Base-by-base conservation (phyloP, 2,329 filamentous ascomycete genomes). In the Nannizziopsis arthrosporioides region DNA sequence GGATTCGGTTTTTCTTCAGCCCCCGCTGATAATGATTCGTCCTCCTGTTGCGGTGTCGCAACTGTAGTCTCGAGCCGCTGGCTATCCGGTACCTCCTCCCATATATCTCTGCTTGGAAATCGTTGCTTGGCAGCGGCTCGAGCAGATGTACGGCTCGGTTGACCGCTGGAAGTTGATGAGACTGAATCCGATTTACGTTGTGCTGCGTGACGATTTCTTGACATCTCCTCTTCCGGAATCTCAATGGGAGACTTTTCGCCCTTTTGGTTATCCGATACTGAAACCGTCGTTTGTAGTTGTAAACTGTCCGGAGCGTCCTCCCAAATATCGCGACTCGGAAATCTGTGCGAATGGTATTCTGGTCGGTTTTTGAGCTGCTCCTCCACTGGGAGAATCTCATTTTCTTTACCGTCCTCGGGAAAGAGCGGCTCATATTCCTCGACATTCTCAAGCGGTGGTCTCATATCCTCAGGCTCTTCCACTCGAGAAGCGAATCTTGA, bases 351-450 rank as follows among this genome's bases (percentile, higher is more conserved):
- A 54, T 78, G 73, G 48, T 70, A 53, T 35, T 74, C 70, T 4
- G 73, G 69, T 34, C 50, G 79, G 73, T 30, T 69, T 68, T 30
- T 72, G 40, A 45, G 36, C 40, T 15, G 39, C 11, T 43, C 40
- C 38, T 50, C 35, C 19, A 34, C 67, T n/a, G 72, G 72, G 43
- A 73, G 61, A 7, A 69, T 69, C 18, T 74, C 68, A 47, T 74
- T 70, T 48, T 79, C 76, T 2, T 76, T 74, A 12, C 89, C 84
- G 49, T 92, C 75, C 11, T 80, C 88, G 0, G 85, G 82, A 66
- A 98, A 98, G 2, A 98, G 71, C 1, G 92, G 92, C 63, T 96
- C 90, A 59, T 96, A 96, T 63, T 96, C 89, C 58, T 89, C 83
- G 4, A 94, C 85, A 59, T 94, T 84, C 57, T 93, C 87, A 7